Conservation (phyloP, 441 rosid genomes). For the Corymbia citriodora region DNA sequence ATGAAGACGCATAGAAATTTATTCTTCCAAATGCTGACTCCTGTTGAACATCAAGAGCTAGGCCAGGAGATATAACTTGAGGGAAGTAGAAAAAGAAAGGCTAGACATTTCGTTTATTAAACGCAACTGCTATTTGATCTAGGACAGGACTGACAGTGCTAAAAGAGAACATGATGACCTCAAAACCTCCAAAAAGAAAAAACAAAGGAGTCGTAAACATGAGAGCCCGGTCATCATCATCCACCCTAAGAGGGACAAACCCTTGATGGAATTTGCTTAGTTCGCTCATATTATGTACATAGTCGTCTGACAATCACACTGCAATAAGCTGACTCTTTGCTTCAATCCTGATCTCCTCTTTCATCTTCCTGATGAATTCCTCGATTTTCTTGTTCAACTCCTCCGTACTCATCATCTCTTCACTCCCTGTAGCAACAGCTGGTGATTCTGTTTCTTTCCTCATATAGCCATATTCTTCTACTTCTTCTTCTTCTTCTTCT, state of each 20-base stretch:
- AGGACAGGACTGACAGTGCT: neutral
- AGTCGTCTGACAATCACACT: slow-evolving; percentile 1
- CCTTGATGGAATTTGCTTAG: neutral
- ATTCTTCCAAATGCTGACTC: neutral
- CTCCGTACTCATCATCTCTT: slow-evolving; percentile 25
- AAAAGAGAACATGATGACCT: neutral
- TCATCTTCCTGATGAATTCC: slow-evolving; percentile 63
- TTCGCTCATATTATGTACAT: neutral
- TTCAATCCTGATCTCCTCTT: slow-evolving; percentile 51
- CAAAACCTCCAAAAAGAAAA: neutral
- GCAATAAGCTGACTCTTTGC: slow-evolving; percentile 28
- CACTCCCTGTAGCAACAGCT: neutral
- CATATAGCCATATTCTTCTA: neutral
- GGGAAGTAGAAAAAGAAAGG: neutral
- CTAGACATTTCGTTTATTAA: neutral
- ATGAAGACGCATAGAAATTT: neutral
- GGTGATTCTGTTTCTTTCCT: neutral
- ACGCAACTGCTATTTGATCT: neutral
- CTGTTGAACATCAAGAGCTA: neutral
- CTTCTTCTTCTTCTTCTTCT: neutral
- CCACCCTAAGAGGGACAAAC: neutral
- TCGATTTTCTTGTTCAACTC: slow-evolving; percentile 45
- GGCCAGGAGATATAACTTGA: neutral
- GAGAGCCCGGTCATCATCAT: neutral
- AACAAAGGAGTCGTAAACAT: neutral